phyloP scores from a whole-genome alignment of 768 basidiomycete species.

The Cantharellus anzutake region DNA sequence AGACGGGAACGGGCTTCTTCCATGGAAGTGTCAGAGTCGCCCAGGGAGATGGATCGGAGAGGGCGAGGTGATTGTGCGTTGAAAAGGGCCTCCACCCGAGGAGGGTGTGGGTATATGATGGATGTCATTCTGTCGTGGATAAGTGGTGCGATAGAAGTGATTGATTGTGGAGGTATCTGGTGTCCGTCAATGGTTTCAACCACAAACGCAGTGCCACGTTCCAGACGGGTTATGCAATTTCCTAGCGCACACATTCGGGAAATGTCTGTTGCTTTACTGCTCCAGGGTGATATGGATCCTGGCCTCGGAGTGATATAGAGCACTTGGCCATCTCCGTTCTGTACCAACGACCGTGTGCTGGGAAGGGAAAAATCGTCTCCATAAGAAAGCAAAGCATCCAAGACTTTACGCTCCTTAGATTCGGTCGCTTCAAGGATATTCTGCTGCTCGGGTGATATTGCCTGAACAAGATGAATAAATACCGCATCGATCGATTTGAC shows the following conservation, averaged over 20 bases:
- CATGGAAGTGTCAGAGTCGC: slow-evolving; percentile 12
- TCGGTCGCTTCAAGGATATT: slow-evolving; percentile 25
- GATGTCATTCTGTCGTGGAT: slow-evolving; percentile 98
- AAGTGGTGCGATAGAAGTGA: slow-evolving; percentile 41
- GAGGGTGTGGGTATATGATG: slow-evolving; percentile 36
- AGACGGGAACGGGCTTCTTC: slow-evolving; percentile 39
- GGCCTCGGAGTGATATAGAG: slow-evolving; percentile 64
- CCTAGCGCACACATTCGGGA: slow-evolving; percentile 69
- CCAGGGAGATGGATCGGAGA: slow-evolving; percentile 44
- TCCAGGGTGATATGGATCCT: slow-evolving; percentile 96
- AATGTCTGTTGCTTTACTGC: slow-evolving; percentile 96
- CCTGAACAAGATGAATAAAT: slow-evolving; percentile 72
- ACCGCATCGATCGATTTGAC: slow-evolving; percentile 61
- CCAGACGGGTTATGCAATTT: slow-evolving; percentile 53
- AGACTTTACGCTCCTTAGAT: slow-evolving; percentile 30
- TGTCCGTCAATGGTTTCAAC: slow-evolving; percentile 28
- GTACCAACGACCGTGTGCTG: slow-evolving; percentile 19
- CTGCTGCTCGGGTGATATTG: slow-evolving; percentile 27
- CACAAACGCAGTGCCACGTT: slow-evolving; percentile 60
- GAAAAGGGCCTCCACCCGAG: slow-evolving; percentile 31
- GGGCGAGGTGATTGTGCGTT: slow-evolving; percentile 39
- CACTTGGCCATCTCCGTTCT: slow-evolving; percentile 21
- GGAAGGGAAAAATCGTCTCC: slow-evolving; percentile 51
- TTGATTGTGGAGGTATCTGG: slow-evolving; percentile 25
- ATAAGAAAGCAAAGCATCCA: slow-evolving; percentile 62